Evolutionary conservation across 139 green algal genomes (phyloP).

Genomic region (Haematococcus sp.): DNA sequence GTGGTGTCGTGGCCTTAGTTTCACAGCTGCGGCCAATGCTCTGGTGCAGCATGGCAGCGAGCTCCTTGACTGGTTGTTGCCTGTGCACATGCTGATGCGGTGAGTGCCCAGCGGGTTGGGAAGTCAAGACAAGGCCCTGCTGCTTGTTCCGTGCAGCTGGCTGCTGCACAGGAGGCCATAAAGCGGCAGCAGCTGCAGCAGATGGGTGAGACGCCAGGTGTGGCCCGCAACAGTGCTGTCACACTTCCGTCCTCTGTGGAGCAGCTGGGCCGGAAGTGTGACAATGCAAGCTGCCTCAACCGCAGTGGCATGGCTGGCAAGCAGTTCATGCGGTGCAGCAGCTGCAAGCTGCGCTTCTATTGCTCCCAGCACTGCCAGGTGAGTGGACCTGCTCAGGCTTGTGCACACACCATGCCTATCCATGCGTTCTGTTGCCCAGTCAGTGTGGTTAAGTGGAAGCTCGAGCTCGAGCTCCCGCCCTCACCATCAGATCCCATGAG

Average conservation of each 20-base stretch:
- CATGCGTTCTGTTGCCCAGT: neutral
- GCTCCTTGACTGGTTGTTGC: too few species aligned
- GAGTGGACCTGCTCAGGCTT: neutral
- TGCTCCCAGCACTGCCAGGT: conserved; percentile 6
- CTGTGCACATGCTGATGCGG: too few species aligned
- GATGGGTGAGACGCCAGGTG: conserved; percentile 23
- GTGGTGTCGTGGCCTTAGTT: too few species aligned
- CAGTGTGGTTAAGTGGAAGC: neutral
- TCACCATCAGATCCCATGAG: too few species aligned
- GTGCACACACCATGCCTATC: too few species aligned
- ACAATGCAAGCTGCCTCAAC: conserved; percentile 24
- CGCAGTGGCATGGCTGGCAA: conserved; percentile 10
- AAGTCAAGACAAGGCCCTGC: too few species aligned
- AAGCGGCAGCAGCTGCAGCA: conserved; percentile 18
- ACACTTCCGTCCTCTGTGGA: conserved; percentile 18
- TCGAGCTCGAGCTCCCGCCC: too few species aligned
- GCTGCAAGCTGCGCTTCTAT: neutral
- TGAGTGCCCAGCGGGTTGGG: too few species aligned
- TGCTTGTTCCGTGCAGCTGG: neutral
- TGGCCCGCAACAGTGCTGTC: conserved; percentile 20
- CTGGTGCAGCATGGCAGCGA: too few species aligned
- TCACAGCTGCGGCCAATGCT: too few species aligned
- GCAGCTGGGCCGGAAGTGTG: conserved; percentile 27
- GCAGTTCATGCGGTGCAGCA: neutral
- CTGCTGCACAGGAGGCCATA: conserved; percentile 8